These are phyloP conservation scores for Saturnispora mendoncae DNA, from an alignment of 805 yeast species.

Conservation along the genomic window DNA sequence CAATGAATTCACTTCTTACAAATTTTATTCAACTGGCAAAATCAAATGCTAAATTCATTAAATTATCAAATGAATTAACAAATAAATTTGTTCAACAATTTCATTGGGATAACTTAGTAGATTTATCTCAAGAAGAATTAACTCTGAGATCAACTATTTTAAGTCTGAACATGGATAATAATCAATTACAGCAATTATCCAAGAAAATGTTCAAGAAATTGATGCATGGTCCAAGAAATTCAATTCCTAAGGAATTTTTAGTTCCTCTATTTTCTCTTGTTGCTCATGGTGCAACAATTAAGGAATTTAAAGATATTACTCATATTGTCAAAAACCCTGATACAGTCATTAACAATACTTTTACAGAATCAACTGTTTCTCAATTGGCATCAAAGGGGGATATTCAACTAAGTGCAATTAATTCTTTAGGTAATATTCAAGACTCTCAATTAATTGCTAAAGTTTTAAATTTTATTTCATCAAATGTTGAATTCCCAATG, in stretches of 20 bases:
- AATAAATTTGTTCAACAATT: slow-evolving; percentile 25
- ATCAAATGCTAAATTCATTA: slow-evolving; percentile 23
- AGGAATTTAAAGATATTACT: slow-evolving; percentile 53
- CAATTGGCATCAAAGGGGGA: slow-evolving; percentile 22
- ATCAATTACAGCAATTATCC: slow-evolving; percentile 28
- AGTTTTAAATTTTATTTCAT: slow-evolving; percentile 47
- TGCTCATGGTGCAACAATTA: slow-evolving; percentile 24
- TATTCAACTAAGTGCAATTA: slow-evolving; percentile 48
- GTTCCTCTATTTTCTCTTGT: slow-evolving; percentile 31
- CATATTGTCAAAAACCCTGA: slow-evolving; percentile 45
- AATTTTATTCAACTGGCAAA: slow-evolving; percentile 17
- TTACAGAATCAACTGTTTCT: slow-evolving; percentile 13
- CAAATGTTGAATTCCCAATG: slow-evolving; percentile 46
- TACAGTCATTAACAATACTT: slow-evolving; percentile 34
- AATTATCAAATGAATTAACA: slow-evolving; percentile 16
- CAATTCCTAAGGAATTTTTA: slow-evolving; percentile 46
- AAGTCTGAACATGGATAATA: slow-evolving; percentile 28
- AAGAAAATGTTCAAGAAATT: slow-evolving; percentile 38
- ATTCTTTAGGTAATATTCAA: slow-evolving; percentile 43
- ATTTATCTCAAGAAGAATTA: slow-evolving; percentile 30
- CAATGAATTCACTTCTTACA: slow-evolving; percentile 31
- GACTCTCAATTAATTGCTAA: slow-evolving; percentile 40
- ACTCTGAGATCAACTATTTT: slow-evolving; percentile 37
- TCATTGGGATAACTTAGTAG: slow-evolving; percentile 30
- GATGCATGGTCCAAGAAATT: slow-evolving; percentile 42